These are phyloP conservation scores for Xenoacremonium recifei DNA, from an alignment of 2,329 filamentous ascomycete genomes.

Conservation along the genomic window DNA sequence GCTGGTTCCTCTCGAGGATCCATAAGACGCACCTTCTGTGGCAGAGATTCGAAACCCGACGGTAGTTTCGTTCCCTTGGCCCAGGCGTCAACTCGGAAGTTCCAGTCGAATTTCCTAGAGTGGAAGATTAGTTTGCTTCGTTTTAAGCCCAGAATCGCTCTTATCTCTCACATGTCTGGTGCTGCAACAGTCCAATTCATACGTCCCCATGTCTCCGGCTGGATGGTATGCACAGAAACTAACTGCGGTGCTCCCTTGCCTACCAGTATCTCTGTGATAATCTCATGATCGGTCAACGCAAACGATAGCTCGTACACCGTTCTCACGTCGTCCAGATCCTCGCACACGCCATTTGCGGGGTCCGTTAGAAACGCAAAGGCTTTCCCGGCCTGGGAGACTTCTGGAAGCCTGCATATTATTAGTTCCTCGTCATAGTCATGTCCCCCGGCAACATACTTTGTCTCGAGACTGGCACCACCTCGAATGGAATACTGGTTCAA, in stretches of 20 bases:
- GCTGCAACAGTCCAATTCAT: constrained; percentile 33
- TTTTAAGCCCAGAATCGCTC: not conserved
- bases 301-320: constrained; percentile 21
- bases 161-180: constrained; percentile 33
- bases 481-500: constrained; percentile 26
- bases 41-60: constrained; percentile 14
- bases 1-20: constrained; percentile 1
- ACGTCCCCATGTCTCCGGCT: constrained; percentile 18
- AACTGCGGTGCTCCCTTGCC: constrained; percentile 13
- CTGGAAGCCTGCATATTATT: constrained; percentile 21
- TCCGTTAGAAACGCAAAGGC: constrained; percentile 14
- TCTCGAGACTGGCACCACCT: constrained; percentile 28
- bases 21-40: constrained; percentile 20
- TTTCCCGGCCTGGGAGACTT: constrained; percentile 11
- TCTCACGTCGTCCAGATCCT: constrained; percentile 7
- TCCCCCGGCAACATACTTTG: too few relatives aligned
- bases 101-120: constrained; percentile 34
- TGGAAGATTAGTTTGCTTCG: not conserved
- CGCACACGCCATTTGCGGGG: constrained; percentile 13
- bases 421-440: too few relatives aligned
- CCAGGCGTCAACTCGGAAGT: constrained; percentile 28
- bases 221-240: constrained; percentile 19
- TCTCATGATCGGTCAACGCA: constrained; percentile 13
- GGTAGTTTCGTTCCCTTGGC: constrained; percentile 16
- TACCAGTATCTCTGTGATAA: constrained; percentile 16